Base-by-base conservation (phyloP, 2,329 filamentous ascomycete species). In the Onygena corvina region DNA sequence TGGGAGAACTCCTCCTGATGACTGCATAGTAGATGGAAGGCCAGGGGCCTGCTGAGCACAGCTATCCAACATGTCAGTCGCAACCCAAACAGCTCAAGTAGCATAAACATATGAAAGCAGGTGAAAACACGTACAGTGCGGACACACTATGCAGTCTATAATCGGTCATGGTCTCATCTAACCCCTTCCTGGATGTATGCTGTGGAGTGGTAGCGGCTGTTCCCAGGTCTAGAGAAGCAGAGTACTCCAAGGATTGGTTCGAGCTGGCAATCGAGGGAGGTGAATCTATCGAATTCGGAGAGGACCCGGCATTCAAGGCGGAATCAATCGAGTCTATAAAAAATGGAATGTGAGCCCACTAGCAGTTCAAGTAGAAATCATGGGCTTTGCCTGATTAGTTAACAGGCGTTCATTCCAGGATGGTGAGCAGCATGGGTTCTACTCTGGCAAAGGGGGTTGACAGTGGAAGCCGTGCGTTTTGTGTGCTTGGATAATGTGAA, bases 311-410 rank as follows among this genome's bases (percentile, higher is more conserved):
- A 57, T 71, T 70, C 55, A 72, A 73, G 58, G 70, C 71, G 55
- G 71, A 76, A 59, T 74, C 75, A 50, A 71, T 73, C 50, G 71
- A 74, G 53, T 76, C 75, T 64, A 79, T 75, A 48, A 67, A 69
- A 67, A 56, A 66, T 70, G 63, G n/a, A n/a, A 71, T 65, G 52
- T 76, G 71, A 57, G 76, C 70, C 56, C 71, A 52, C 67, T 67
- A 54, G 69, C 58, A 53, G 72, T 68, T 62, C 74, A 78, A 61
- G 75, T 77, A 64, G 55, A 61, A 59, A 33, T 31, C 20, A 42
- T 42, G 20, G 36, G 36, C 36, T 30, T 14, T 27, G 20, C 42
- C 14, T 31, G 29, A 33, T 46, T 33, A 46, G 42, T 46, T 31
- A 46, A 46, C 42, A 18, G 27, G 42, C 29, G 30, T 46, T 46